Evolutionary conservation across 768 basidiomycete species (phyloP), one percentile per base, ranked within the genome.

Genomic region (Rhodosporidiobolus sp.): DNA sequence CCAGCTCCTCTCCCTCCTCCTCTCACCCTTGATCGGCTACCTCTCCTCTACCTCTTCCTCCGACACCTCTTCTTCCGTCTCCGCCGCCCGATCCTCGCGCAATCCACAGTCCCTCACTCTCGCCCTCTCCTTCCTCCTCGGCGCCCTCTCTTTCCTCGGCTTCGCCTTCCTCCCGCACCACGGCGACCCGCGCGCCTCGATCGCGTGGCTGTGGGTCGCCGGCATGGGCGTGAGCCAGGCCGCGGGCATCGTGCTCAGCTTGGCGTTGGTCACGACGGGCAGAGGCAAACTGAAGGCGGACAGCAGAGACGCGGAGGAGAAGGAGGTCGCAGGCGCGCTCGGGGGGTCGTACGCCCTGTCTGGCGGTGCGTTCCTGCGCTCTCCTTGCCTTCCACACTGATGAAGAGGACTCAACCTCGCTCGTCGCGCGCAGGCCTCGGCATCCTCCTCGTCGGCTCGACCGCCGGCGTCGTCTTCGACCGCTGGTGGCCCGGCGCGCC

Each of bases 1-100:
- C 9, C 73, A 74, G 54, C 73, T 74, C 53, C 56, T 74, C 45
- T 64, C 73, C 8, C 73, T 74, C 46, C 34, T 74, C 58, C 32
- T 49, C 57, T 70, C 73, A 3, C 73, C 73, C 22, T 45, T 70
- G 11, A n/a, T 74, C 52, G 73, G 73, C 11, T 48, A 64, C 53
- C 24, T 70, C 28, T 48, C 73, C 8, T 35, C 72, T 0, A 58
- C 64, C 4, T 6, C 63, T 0, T 26, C 32, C 20, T 59, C 56
- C n/a, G n/a, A n/a, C n/a, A n/a, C n/a, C 45, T 32, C 63, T 4
- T n/a, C 43, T 1, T 28, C 11, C 52, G 43, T 48, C 28, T 34
- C 11, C n/a, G 34, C 49, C 24, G 34, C 50, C 48, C 70, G 7
- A 10, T n/a, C 50, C 53, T 6, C 53, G 4, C 52, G 50, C 20